Conservation (phyloP, 2,329 filamentous ascomycete species). For the Fusarium verrucosum region DNA sequence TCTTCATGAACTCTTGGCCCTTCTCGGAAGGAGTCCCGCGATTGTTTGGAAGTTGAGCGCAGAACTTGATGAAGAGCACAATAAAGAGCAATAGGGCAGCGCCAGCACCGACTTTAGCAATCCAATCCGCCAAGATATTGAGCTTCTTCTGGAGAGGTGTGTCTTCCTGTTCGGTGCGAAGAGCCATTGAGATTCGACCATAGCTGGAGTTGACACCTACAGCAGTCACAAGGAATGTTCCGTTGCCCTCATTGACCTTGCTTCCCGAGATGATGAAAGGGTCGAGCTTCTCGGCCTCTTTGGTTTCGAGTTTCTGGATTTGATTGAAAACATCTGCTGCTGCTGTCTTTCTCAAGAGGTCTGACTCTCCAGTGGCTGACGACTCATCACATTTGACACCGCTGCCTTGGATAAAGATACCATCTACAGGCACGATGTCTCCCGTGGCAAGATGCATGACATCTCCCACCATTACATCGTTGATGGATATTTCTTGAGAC, state of each 20-base stretch:
- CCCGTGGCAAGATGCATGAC: constrained; percentile 74
- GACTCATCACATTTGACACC: constrained; percentile 74
- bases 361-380: constrained; percentile 77
- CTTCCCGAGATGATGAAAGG: constrained; percentile 70
- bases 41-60: constrained; percentile 67
- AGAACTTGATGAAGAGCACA: constrained; percentile 80
- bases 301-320: constrained; percentile 55
- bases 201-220: constrained; percentile 65
- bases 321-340: constrained; percentile 67
- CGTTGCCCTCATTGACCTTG: constrained; percentile 63
- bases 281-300: constrained; percentile 62
- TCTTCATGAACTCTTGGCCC: constrained; percentile 65
- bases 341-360: constrained; percentile 73
- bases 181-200: constrained; percentile 65
- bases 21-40: constrained; percentile 62
- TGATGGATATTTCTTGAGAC: constrained; percentile 69
- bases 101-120: constrained; percentile 62
- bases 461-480: constrained; percentile 75
- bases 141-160: constrained; percentile 67
- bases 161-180: constrained; percentile 60
- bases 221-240: constrained; percentile 64
- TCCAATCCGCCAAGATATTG: constrained; percentile 46
- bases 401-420: constrained; percentile 69
- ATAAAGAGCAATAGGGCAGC: constrained; percentile 79
- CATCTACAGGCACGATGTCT: constrained; percentile 76